These are phyloP conservation scores for Lonicera japonica DNA, from an alignment of 129 eudicot genomes.

Conservation along the genomic window DNA sequence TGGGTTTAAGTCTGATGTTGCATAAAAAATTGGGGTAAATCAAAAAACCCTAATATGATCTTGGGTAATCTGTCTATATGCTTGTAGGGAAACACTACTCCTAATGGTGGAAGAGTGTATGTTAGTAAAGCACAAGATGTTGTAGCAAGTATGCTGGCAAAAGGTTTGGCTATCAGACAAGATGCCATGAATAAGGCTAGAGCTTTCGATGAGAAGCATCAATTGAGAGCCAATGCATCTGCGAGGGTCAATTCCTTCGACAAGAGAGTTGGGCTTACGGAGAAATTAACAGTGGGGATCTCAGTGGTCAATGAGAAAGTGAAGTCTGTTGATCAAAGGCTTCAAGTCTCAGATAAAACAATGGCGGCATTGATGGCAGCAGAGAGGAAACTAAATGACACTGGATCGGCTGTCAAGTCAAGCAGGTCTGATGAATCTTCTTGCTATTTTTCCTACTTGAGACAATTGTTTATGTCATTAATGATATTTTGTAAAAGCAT, in stretches of 20 bases:
- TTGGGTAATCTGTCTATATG: too few relatives aligned
- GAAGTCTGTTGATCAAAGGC: conserved; percentile 88
- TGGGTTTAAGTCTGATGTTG: too few relatives aligned
- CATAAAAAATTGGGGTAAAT: too few relatives aligned
- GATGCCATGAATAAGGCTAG: conserved; percentile 90
- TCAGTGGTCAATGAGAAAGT: conserved; percentile 90
- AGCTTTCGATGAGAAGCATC: conserved; percentile 96
- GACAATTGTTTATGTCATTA: too few relatives aligned
- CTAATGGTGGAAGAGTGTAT: conserved; percentile 65
- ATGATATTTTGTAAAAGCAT: too few relatives aligned
- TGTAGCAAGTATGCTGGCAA: conserved; percentile 77
- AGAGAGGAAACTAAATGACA: conserved; percentile 77
- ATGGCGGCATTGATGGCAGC: conserved; percentile 96
- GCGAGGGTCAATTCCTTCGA: conserved; percentile 83
- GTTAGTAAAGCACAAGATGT: conserved; percentile 90
- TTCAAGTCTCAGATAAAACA: conserved; percentile 95
- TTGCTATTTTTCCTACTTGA: too few relatives aligned
- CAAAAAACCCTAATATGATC: too few relatives aligned
- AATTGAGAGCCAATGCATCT: conserved; percentile 80
- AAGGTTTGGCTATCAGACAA: conserved; percentile 86
- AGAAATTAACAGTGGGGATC: conserved; percentile 75
- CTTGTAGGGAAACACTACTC: conserved; percentile 56
- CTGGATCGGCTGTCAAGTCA: conserved; percentile 98
- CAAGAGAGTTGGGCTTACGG: conserved; percentile 71
- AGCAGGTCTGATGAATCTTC: conserved; percentile 56